Evolutionary conservation across 768 basidiomycete species (phyloP).

Genomic region (Pluteus cervinus): DNA sequence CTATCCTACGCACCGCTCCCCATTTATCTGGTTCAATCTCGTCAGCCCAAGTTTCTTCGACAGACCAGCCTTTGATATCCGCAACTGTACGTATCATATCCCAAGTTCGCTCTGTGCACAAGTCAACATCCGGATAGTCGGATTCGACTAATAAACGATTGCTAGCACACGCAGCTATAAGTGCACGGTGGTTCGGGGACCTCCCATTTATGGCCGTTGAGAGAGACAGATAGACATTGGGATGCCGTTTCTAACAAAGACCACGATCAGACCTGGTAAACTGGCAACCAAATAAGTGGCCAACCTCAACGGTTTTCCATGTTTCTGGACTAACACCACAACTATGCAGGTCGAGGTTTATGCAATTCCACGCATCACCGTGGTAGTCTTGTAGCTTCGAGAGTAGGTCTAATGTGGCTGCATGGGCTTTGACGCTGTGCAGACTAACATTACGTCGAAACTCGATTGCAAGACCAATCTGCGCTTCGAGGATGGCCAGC

Average conservation of each 20-base stretch:
- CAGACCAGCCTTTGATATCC: constrained; percentile 66
- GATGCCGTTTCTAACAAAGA: constrained; percentile 51
- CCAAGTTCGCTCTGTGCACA: constrained; percentile 61
- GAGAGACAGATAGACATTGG: constrained; percentile 81
- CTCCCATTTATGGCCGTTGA: constrained; percentile 82
- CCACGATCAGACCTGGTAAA: neutral
- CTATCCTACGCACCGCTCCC: constrained; percentile 63
- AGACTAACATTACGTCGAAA: constrained; percentile 73
- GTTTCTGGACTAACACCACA: constrained; percentile 79
- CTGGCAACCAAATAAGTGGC: constrained; percentile 1
- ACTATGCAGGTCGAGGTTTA: constrained; percentile 88
- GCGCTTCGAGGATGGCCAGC: constrained; percentile 69
- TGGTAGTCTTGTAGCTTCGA: constrained; percentile 51
- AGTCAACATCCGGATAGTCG: constrained; percentile 67
- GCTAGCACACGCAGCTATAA: constrained; percentile 60
- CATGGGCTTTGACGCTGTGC: constrained; percentile 79
- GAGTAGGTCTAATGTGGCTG: constrained; percentile 64
- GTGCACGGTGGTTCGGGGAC: constrained; percentile 51
- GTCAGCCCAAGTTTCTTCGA: constrained; percentile 58
- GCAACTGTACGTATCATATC: constrained; percentile 71
- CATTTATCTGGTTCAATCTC: constrained; percentile 31
- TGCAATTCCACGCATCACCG: constrained; percentile 48
- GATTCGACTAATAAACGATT: constrained; percentile 81
- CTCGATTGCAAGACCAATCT: constrained; percentile 81
- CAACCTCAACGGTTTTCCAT: constrained; percentile 70